A percentile compares a stretch with the other conserved stretches of the same genome.
These are phyloP conservation scores for Aspergillus steynii DNA, from an alignment of 495 filamentous ascomycete genomes.

Conservation along the genomic window DNA sequence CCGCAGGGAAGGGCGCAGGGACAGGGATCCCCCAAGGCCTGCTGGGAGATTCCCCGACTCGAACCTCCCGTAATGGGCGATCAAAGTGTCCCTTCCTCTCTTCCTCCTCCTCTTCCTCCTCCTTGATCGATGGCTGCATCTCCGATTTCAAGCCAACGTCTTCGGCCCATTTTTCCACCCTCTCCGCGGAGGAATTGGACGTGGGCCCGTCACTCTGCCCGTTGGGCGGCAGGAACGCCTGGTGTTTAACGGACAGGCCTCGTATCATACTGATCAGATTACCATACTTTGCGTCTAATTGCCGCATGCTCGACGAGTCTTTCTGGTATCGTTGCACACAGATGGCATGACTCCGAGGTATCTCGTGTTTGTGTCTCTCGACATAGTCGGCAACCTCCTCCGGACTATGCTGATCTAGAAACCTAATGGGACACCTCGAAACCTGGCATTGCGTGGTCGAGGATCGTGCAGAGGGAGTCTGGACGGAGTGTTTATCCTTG, in stretches of 20 bases:
- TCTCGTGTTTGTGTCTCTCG: constrained; percentile 87
- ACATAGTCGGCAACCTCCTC: constrained; percentile 90
- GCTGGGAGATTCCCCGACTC: constrained; percentile 86
- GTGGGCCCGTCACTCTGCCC: constrained; percentile 41
- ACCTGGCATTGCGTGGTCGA: constrained; percentile 73
- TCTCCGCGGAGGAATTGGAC: constrained; percentile 50
- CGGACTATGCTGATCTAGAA: constrained; percentile 82
- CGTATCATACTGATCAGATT: constrained; percentile 88
- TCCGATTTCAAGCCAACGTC: constrained; percentile 53
- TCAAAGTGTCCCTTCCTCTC: constrained; percentile 66
- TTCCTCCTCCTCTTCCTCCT: constrained; percentile 35
- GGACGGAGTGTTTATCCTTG: constrained; percentile 38
- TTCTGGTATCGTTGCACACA: constrained; percentile 85
- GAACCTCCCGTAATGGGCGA: constrained; percentile 74
- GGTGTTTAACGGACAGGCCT: constrained; percentile 78
- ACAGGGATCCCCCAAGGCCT: constrained; percentile 89
- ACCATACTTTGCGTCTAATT: constrained; percentile 89
- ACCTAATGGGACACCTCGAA: constrained; percentile 83
- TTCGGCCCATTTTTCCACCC: constrained; percentile 80
- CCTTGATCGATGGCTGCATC: constrained; percentile 27
- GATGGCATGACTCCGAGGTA: constrained; percentile 86
- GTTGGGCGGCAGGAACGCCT: constrained; percentile 70
- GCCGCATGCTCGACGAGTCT: constrained; percentile 76
- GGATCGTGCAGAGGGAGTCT: constrained; percentile 43
- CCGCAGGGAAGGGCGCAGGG: constrained; percentile 43